Base-by-base conservation (phyloP, 345 rosid genomes). In the Acer yangbiense region DNA sequence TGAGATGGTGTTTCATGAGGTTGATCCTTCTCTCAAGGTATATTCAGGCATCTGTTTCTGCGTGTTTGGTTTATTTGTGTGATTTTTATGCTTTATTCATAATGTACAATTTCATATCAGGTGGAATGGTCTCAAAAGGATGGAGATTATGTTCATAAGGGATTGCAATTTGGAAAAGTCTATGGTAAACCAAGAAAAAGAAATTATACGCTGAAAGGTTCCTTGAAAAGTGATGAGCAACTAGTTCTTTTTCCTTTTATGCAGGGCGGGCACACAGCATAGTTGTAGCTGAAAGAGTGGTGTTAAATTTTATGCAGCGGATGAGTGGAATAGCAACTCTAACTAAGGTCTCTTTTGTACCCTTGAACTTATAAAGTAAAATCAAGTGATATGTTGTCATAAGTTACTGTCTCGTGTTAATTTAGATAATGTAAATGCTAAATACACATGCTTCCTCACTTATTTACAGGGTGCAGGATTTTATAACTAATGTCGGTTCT, bases 241-340 rank as follows among this genome's bases (percentile, higher is more conserved):
- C 60, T 75, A 48, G 21, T 21, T 64, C 44, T 66, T 46, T 46
- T 64, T 67, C 68, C 29, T 55, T 32, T 1, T 76, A 11, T 81
- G 76, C 90, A 88, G 98, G 99, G 43, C 85, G 82, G 64, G 98
- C 99, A 32, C 97, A 88, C 81, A 91, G 84, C 80, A 87, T 97
- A 72, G 91, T 97, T 81, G 91, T 90, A 71, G 93, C 98, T 16
- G 99, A 97, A 88, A 88, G 99, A 75, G 92, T 94, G 78, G 98
- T 80, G 76, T 88, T 97, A 68, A 94, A 97, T 79, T 97, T 94
- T 83, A 91, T 97, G 94, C 98, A 97, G 85, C 89, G 96, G 87
- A 97, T 94, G 98, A 97, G 98, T 71, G 99, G 98, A 77, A 93
- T 94, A 81, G 99, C 99, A 4, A 93, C 99, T 25, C 85, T 97